These are phyloP conservation scores for Fusarium sp. DNA, from an alignment of 2,329 filamentous ascomycete species.

Conservation along the genomic window DNA sequence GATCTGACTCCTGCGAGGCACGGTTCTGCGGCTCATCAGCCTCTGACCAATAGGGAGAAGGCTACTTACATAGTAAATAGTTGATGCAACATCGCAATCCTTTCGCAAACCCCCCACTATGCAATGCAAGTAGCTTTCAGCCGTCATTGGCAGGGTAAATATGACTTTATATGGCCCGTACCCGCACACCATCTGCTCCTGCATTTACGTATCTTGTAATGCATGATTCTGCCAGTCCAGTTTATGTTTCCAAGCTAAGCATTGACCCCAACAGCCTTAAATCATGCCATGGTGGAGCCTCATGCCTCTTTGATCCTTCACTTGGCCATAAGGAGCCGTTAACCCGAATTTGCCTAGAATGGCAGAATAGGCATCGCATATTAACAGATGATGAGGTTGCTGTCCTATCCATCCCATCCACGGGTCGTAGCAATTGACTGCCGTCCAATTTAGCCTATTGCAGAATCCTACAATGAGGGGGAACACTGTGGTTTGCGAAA, in stretches of 20 bases:
- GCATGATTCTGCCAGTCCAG: not conserved
- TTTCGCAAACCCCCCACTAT: no score
- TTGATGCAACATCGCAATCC: slow-evolving; percentile 5
- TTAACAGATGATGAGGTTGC: not conserved
- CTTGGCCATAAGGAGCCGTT: slow-evolving; percentile 3
- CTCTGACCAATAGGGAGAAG: not conserved
- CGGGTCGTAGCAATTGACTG: not conserved
- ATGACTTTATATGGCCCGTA: not conserved
- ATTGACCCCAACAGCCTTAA: no score
- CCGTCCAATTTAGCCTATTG: slow-evolving; percentile 6
- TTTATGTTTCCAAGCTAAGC: no score
- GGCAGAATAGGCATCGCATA: not conserved
- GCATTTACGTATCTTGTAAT: not conserved
- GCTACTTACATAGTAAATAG: not conserved
- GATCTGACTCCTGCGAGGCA: slow-evolving; percentile 1
- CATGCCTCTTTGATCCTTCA: not conserved
- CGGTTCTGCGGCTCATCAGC: not conserved
- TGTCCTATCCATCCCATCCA: not conserved
- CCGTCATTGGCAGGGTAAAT: slow-evolving; percentile 11
- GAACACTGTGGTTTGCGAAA: no score
- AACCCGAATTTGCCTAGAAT: not conserved
- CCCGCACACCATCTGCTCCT: not conserved
- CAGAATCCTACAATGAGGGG: slow-evolving; percentile 12
- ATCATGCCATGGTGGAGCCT: not conserved
- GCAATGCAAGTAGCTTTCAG: not conserved